Evolutionary conservation across 345 rosid species (phyloP), one percentile per base, ranked within the genome.

Genomic region (Rhizophora apiculata): DNA sequence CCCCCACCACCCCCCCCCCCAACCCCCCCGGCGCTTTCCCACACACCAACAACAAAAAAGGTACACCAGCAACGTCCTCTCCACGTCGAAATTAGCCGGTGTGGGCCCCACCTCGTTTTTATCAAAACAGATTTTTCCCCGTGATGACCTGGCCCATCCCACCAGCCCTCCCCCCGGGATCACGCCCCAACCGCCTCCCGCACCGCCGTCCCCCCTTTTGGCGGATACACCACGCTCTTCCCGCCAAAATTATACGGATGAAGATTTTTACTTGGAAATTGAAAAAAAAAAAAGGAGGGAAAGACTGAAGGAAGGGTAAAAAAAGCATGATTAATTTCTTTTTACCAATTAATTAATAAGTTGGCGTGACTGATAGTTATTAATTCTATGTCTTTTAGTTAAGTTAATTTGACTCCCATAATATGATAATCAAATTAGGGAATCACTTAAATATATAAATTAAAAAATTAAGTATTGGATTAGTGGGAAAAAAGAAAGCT

Each of bases 201-300:
- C 77, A 60, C 64, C 20, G 65, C 64, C 70, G 81, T 77, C 80
- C 62, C 80, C 62, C 26, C 54, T 34, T 82, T 82, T 81, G 84
- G 85, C 87, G 88, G 83, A 75, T 74, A 76, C 51, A 9, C 43
- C 34, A 54, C 61, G 64, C 61, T 67, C 32, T 58, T 71, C 85
- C 82, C 84, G 82, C 82, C 84, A 76, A 53, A 18, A 10, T 6
- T 3, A 43, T 43, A 0, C 19, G 19, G 4, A 43, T 3, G 4
- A 3, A 15, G 5, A 43, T 43, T 1, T 10, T 43, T 13, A 43
- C 49, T 43, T 13, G 49, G 49, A 13, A 13, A 11, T 39, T 39
- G 46, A 39, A 10, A 39, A 10, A 39, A 37, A 29, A 29, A 29
- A 2, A 10, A 11, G 46, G 46, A 39, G 15, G 16, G 16, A 9